A percentile compares a stretch with the other conserved stretches of the same genome.
Evolutionary conservation across 75 land plant genomes (phyloP).

Genomic region (Pinus tabuliformis): DNA sequence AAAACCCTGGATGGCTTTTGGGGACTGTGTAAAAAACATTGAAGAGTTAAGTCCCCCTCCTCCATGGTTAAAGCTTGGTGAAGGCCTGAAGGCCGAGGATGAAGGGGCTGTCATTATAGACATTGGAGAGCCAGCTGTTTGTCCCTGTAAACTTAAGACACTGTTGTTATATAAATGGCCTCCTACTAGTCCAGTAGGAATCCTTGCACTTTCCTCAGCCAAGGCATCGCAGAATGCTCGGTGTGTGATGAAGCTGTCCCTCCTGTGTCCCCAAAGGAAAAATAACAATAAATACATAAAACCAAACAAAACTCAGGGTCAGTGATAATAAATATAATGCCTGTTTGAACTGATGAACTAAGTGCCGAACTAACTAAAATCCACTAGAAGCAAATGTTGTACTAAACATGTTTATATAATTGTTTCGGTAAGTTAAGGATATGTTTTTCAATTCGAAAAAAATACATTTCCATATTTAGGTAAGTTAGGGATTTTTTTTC

Average conservation of each 20-base stretch:
- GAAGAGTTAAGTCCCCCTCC: conserved; percentile 3
- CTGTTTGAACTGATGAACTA: too few species aligned
- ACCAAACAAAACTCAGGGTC: too few species aligned
- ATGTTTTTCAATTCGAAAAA: too few species aligned
- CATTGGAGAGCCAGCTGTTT: conserved; percentile 5
- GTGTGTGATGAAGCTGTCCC: conserved; percentile 61
- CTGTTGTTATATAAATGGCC: conserved; percentile 9
- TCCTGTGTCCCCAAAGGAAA: neutral
- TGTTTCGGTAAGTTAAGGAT: too few species aligned
- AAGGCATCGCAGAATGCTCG: conserved; percentile 63
- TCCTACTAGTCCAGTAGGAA: conserved; percentile 25
- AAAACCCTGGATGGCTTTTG: conserved; percentile 11
- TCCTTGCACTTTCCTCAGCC: conserved; percentile 39
- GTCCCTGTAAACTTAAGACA: conserved; percentile 4
- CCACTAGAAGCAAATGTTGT: too few species aligned
- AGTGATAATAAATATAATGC: too few species aligned
- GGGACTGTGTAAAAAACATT: conserved; percentile 1
- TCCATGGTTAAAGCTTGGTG: conserved; percentile 4
- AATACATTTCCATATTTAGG: too few species aligned
- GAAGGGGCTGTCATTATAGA: conserved; percentile 7
- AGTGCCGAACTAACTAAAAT: too few species aligned
- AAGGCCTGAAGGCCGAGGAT: conserved; percentile 10
- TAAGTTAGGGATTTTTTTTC: too few species aligned
- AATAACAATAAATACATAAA: too few species aligned
- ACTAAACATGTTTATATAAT: too few species aligned